Evolutionary conservation across 441 rosid species (phyloP).

Genomic region (Erodium moschatum): DNA sequence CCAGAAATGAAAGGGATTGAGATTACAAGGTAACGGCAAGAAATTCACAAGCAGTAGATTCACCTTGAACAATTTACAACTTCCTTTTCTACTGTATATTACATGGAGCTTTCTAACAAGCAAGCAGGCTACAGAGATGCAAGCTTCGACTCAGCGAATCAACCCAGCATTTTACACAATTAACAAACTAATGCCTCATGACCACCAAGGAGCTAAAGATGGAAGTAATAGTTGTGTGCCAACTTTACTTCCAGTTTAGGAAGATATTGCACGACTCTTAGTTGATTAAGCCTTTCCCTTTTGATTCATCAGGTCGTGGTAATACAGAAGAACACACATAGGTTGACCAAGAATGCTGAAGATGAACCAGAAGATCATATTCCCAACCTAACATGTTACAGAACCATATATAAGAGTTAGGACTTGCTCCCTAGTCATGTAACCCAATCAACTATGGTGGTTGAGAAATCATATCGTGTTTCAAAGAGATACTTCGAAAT

Average conservation of each 20-base stretch:
- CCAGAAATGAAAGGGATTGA: too few relatives aligned
- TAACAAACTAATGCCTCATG: neutral
- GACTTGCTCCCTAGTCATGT: neutral
- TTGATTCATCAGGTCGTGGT: constrained; percentile 91
- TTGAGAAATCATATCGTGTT: too few relatives aligned
- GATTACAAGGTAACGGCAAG: too few relatives aligned
- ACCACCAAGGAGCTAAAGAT: neutral
- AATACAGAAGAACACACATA: constrained; percentile 82
- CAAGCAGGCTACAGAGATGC: too few relatives aligned
- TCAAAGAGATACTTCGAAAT: too few relatives aligned
- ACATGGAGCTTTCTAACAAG: too few relatives aligned
- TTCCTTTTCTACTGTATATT: neutral
- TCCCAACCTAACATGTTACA: constrained; percentile 59
- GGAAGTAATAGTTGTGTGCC: too few relatives aligned
- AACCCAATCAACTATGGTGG: too few relatives aligned
- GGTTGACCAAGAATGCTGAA: constrained; percentile 98
- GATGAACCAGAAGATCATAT: constrained; percentile 86
- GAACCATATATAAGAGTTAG: neutral
- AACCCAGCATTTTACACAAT: neutral
- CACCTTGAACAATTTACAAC: neutral
- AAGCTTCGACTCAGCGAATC: neutral
- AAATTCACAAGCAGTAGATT: too few relatives aligned
- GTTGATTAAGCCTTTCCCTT: constrained; percentile 33
- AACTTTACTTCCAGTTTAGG: too few relatives aligned
- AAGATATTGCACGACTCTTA: neutral